Percentiles rank a stretch among this genome's conserved stretches.
phyloP scores from a whole-genome alignment of 1,284 basidiomycete species.

The Inonotus hispidus region DNA sequence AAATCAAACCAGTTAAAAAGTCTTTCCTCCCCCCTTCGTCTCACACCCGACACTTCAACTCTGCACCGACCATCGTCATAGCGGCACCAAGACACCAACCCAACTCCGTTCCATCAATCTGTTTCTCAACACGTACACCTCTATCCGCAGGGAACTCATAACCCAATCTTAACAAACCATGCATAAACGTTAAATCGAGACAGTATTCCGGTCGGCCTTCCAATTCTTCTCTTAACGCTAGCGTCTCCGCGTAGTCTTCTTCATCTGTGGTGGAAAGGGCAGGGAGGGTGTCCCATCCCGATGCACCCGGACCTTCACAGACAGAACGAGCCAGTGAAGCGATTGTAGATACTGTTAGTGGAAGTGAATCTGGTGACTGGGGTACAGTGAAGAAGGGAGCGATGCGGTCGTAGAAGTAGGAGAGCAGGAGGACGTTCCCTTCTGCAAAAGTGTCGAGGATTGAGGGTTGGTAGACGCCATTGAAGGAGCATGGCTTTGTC shows the following conservation, averaged over 20 bases:
- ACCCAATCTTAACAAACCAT: conserved; percentile 76
- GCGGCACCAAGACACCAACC: conserved; percentile 93
- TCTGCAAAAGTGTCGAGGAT: conserved; percentile 82
- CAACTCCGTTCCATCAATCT: conserved; percentile 86
- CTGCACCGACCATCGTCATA: conserved; percentile 64
- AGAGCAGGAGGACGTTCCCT: conserved; percentile 80
- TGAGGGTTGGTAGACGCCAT: conserved; percentile 97
- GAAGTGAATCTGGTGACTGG: not conserved
- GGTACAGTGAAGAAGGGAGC: conserved; percentile 62
- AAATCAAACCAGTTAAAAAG: no score
- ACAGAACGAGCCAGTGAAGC: conserved; percentile 63
- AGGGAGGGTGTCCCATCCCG: not conserved
- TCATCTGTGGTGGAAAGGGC: not conserved
- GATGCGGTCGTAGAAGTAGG: conserved; percentile 97
- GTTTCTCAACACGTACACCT: conserved; percentile 79
- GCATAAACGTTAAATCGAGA: conserved; percentile 94
- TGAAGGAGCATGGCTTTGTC: conserved; percentile 91
- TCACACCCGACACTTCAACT: conserved; percentile 45
- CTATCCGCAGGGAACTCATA: conserved; percentile 75
- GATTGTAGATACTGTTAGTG: conserved; percentile 58
- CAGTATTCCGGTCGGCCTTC: conserved; percentile 88
- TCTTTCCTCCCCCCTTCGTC: not conserved
- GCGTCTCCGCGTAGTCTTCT: conserved; percentile 27
- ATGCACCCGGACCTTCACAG: conserved; percentile 56
- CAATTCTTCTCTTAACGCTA: conserved; percentile 67